A percentile compares a stretch with the other conserved stretches of the same genome.
These are phyloP conservation scores for Graphiopsis chlorocephala DNA, from an alignment of 2,329 filamentous ascomycete species.

Conservation along the genomic window DNA sequence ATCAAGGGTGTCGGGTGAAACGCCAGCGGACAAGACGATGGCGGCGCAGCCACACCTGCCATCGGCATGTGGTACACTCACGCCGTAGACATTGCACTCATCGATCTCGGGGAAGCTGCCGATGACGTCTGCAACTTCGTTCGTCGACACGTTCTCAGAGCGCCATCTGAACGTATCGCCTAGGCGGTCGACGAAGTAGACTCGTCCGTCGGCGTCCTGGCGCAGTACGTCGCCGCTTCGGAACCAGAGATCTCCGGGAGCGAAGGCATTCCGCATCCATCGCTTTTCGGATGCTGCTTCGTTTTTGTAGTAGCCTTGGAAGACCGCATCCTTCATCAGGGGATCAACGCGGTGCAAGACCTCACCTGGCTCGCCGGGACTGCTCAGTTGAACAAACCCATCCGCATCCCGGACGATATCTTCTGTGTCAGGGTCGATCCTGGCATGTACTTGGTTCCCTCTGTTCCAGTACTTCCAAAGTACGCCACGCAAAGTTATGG, in stretches of 20 bases:
- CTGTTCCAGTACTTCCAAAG: slow-evolving; percentile 28
- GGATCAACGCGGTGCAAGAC: slow-evolving; percentile 68
- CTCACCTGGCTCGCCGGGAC: slow-evolving; percentile 68
- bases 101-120: slow-evolving; percentile 63
- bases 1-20: slow-evolving; percentile 46
- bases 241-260: slow-evolving; percentile 77
- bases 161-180: slow-evolving; percentile 79
- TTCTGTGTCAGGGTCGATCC: slow-evolving; percentile 66
- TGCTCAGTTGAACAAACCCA: slow-evolving; percentile 64
- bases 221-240: slow-evolving; percentile 75
- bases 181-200: slow-evolving; percentile 78
- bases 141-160: slow-evolving; percentile 47
- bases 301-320: slow-evolving; percentile 82
- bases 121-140: slow-evolving; percentile 71
- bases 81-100: slow-evolving; percentile 84
- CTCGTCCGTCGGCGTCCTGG: slow-evolving; percentile 65
- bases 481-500: slow-evolving; percentile 26
- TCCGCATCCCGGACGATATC: slow-evolving; percentile 62
- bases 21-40: slow-evolving; percentile 53
- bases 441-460: slow-evolving; percentile 55
- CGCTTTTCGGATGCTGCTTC: slow-evolving; percentile 67
- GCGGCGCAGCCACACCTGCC: slow-evolving; percentile 80
- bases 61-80: slow-evolving; percentile 74
- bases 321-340: slow-evolving; percentile 58
- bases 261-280: slow-evolving; percentile 68